phyloP scores from a whole-genome alignment of 2,329 filamentous ascomycete species.

The Cytospora piceicola region DNA sequence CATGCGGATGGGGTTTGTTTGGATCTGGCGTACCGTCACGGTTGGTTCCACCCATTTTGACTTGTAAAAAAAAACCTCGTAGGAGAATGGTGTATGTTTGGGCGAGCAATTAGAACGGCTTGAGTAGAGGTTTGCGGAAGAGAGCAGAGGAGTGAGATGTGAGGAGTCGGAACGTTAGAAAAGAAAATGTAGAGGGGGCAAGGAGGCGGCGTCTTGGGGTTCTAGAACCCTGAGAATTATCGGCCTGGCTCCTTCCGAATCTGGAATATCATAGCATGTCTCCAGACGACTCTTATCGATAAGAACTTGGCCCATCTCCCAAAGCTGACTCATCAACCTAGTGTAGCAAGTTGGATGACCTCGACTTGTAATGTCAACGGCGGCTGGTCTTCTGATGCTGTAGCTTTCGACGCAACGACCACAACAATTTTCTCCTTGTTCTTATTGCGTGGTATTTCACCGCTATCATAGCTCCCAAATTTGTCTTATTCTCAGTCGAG shows the following conservation, averaged over 20 bases:
- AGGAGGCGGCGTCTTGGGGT: neutral
- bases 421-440: neutral
- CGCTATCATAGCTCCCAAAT: neutral
- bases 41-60: conserved; percentile 66
- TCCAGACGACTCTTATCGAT: conserved; percentile 14
- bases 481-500: conserved; percentile 2
- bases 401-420: neutral
- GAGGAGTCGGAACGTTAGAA: neutral
- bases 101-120: neutral
- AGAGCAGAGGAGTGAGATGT: neutral
- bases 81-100: neutral
- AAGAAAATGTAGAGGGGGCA: conserved; percentile 1
- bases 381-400: neutral
- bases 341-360: neutral
- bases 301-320: neutral
- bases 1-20: neutral
- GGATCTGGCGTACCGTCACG: conserved; percentile 60
- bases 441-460: neutral
- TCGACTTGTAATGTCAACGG: conserved; percentile 3
- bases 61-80: neutral
- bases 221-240: neutral
- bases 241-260: neutral
- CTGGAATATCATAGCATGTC: neutral
- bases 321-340: conserved; percentile 17
- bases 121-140: neutral